Conservation (phyloP, 1,139 yeast genomes). For the Hanseniaspora sp. region DNA sequence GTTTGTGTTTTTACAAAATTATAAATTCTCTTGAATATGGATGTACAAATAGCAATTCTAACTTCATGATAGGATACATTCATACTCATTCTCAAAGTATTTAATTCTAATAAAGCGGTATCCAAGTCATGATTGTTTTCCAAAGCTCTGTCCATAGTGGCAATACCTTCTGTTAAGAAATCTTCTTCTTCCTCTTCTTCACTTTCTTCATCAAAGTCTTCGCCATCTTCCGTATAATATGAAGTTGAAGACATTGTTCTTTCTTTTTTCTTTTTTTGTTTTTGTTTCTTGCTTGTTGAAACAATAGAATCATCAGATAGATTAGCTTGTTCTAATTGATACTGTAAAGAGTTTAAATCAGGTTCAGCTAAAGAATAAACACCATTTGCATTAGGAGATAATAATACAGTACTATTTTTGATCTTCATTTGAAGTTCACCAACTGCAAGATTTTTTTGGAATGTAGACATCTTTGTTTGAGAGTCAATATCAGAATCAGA, state of each 20-base stretch:
- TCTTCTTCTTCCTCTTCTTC: slow-evolving; percentile 68
- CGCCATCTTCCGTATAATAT: slow-evolving; percentile 29
- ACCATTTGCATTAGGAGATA: background rate
- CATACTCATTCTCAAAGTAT: slow-evolving; percentile 94
- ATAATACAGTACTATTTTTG: slow-evolving; percentile 3
- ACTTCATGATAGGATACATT: slow-evolving; percentile 91
- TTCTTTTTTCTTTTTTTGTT: slow-evolving; percentile 36
- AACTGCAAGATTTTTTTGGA: slow-evolving; percentile 11
- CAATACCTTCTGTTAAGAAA: slow-evolving; percentile 77
- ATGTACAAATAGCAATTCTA: slow-evolving; percentile 64
- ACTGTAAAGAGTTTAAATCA: slow-evolving; percentile 34
- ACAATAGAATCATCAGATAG: slow-evolving; percentile 74
- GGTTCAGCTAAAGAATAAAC: background rate
- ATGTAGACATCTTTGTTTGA: slow-evolving; percentile 16
- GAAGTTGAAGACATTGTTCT: slow-evolving; percentile 39
- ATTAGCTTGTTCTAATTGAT: slow-evolving; percentile 52
- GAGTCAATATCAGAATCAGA: background rate
- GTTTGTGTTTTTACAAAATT: slow-evolving; percentile 70
- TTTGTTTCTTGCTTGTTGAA: slow-evolving; percentile 26
- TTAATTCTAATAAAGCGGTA: slow-evolving; percentile 82
- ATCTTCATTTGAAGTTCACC: slow-evolving; percentile 9
- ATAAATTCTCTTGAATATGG: slow-evolving; percentile 55
- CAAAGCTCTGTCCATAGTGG: slow-evolving; percentile 86
- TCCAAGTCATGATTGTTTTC: slow-evolving; percentile 87
- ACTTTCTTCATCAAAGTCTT: slow-evolving; percentile 23